Base-by-base conservation (phyloP, 208 protist species). In the Crithidia sp. region DNA sequence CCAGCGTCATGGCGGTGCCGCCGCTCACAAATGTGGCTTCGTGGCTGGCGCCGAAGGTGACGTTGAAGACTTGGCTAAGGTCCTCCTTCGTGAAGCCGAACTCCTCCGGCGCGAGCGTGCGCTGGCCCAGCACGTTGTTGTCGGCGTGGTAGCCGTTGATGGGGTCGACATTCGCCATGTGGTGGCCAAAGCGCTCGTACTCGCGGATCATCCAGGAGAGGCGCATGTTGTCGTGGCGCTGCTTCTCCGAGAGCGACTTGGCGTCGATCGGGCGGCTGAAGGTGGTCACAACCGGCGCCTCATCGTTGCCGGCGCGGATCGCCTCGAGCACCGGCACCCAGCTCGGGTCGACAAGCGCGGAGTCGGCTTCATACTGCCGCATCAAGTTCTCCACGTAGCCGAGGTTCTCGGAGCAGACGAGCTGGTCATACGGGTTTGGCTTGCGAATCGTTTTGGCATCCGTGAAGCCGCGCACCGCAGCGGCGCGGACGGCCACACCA, bases 131-230 rank as follows among this genome's bases (percentile, higher is more conserved):
- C 19, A 56, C 49, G 41, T 57, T 57, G 62, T 74, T 67, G 9
- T 76, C 60, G 13, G 64, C 66, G 44, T 62, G 59, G 60, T 79
- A 57, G 8, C 69, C 75, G 40, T 64, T 55, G 17, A 98, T 81
- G 14, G 95, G 94, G 69, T 97, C 84, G 6, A 95, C 76, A 10
- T 90, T 83, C 28, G 92, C 90, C 47, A 96, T 69, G 59, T 86
- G 73, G 76, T 98, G 94, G 55, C 94, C 95, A 56, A 83, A 87
- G 17, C 83, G 81, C 76, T 97, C 93, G 81, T 93, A 98, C 60
- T 89, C 83, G 45, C 90, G 81, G 61, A 97, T 87, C 84, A 98
- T 94, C 86, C 89, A 97, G 12, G 89, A 84, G 2, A 98, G 83
- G 37, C 90, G 88, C 86, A 98, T 93, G 76, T 95, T 96, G 81